A percentile compares a stretch with the other conserved stretches of the same genome.
phyloP scores from a whole-genome alignment of 441 rosid species.

The Isatis lusitanica region DNA sequence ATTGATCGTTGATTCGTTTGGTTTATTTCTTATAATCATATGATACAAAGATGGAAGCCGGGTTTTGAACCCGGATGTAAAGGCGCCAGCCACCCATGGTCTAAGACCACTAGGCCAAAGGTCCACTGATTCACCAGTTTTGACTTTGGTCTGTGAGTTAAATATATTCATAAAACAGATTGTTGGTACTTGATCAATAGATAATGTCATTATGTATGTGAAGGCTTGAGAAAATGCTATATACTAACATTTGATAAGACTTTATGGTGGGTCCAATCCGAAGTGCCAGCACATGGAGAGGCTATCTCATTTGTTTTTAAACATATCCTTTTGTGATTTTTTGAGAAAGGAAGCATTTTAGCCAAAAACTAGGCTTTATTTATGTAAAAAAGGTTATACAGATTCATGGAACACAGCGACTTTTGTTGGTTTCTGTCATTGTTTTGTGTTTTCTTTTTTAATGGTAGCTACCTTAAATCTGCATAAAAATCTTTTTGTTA shows the following conservation, averaged over 20 bases:
- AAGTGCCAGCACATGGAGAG: slow-evolving; percentile 17
- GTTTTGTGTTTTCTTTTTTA: too few relatives aligned
- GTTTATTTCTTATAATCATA: too few relatives aligned
- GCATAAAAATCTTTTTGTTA: neutral
- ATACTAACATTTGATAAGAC: neutral
- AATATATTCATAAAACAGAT: neutral
- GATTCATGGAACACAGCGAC: slow-evolving; percentile 13
- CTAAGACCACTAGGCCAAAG: neutral
- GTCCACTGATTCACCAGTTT: neutral
- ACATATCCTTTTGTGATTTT: slow-evolving; percentile 1
- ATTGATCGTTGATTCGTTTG: too few relatives aligned
- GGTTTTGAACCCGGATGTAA: too few relatives aligned
- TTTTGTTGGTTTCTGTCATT: slow-evolving; percentile 4
- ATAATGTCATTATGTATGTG: neutral
- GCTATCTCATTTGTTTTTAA: neutral
- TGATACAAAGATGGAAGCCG: too few relatives aligned
- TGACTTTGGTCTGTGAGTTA: neutral
- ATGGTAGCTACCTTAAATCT: slow-evolving; percentile 17
- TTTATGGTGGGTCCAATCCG: neutral
- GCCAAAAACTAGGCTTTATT: neutral
- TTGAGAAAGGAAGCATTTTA: neutral
- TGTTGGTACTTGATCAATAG: neutral
- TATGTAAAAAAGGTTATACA: neutral
- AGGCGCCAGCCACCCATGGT: too few relatives aligned
- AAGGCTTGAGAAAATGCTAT: neutral